phyloP scores from a whole-genome alignment of 2,329 filamentous ascomycete genomes.

The Phaeosphaeria sp. region DNA sequence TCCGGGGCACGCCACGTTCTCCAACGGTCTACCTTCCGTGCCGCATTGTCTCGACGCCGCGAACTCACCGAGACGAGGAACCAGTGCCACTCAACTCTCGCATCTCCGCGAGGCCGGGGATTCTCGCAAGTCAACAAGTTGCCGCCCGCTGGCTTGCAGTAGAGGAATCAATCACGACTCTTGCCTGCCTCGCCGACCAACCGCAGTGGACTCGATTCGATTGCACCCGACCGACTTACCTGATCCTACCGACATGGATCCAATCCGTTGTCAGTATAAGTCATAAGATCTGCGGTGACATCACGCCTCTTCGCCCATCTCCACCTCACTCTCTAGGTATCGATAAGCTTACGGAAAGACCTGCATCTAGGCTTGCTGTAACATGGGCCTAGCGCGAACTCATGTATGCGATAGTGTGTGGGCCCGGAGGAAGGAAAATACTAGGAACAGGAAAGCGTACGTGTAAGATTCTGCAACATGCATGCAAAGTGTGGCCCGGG shows the following conservation, averaged over 20 bases:
- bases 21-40: neutral
- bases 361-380: neutral
- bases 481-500: neutral
- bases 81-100: neutral
- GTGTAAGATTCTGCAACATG: neutral
- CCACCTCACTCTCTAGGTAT: neutral
- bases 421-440: neutral
- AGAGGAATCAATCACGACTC: too few relatives aligned
- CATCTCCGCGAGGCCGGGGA: neutral
- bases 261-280: neutral
- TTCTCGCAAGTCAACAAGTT: neutral
- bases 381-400: neutral
- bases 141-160: too few relatives aligned
- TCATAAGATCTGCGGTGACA: neutral
- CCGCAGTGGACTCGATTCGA: neutral
- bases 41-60: neutral
- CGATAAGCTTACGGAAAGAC: constrained; percentile 1
- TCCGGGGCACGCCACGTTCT: neutral
- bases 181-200: too few relatives aligned
- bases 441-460: neutral
- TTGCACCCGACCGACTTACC: too few relatives aligned
- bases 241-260: too few relatives aligned
- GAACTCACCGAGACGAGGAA: neutral
- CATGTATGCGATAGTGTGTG: neutral
- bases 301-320: neutral